A percentile compares a stretch with the other conserved stretches of the same genome.
Evolutionary conservation across 768 basidiomycete species (phyloP).

Genomic region (Panaeolus cyanescens): DNA sequence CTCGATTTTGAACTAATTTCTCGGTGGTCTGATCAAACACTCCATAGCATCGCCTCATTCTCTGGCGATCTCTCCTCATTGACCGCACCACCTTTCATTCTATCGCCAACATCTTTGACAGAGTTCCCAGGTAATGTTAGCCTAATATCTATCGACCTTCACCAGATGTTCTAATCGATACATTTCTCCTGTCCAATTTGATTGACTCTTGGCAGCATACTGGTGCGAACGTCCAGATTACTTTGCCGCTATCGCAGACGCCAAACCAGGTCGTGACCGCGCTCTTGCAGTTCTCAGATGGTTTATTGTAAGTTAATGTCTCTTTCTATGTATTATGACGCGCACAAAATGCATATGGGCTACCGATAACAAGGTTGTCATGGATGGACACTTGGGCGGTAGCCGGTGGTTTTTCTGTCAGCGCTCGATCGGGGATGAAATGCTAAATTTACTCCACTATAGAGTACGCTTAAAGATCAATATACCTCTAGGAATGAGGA

Average conservation of each 20-base stretch:
- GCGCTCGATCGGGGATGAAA: background rate
- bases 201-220: constrained; percentile 60
- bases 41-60: constrained; percentile 73
- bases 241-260: constrained; percentile 86
- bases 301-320: constrained; percentile 75
- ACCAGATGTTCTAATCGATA: constrained; percentile 2
- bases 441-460: background rate
- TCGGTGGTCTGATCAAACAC: constrained; percentile 7
- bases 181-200: background rate
- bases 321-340: background rate
- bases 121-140: constrained; percentile 78
- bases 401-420: background rate
- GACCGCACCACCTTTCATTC: constrained; percentile 89
- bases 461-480: constrained; percentile 94
- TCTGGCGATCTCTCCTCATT: constrained; percentile 86
- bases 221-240: constrained; percentile 95
- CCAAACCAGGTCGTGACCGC: constrained; percentile 70
- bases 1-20: constrained; percentile 8
- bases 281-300: constrained; percentile 84
- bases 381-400: background rate
- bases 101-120: constrained; percentile 87
- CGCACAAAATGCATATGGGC: background rate
- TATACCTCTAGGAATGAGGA: constrained; percentile 94
- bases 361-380: background rate
- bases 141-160: constrained; percentile 6